Percentiles rank a stretch among this genome's conserved stretches.
Conservation (phyloP, 345 rosid genomes). For the Rubroshorea leprosula region DNA sequence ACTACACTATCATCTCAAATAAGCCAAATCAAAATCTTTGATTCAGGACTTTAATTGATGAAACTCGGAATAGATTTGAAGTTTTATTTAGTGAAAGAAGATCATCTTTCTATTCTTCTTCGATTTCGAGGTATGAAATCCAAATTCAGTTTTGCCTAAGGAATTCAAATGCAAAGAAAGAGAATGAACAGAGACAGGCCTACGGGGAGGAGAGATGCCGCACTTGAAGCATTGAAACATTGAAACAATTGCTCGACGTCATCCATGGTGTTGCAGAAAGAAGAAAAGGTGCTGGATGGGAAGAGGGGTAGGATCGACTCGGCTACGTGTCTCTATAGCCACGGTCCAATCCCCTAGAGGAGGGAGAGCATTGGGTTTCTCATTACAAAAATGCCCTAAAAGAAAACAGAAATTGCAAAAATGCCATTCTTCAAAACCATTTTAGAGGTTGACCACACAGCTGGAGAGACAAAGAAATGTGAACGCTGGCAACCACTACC, state of each 20-base stretch:
- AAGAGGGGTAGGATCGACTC: too few relatives aligned
- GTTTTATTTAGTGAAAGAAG: not conserved
- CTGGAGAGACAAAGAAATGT: too few relatives aligned
- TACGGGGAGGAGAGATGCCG: constrained; percentile 91
- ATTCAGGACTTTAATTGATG: not conserved
- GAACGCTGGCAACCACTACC: too few relatives aligned
- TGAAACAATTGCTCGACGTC: constrained; percentile 82
- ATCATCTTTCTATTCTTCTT: too few relatives aligned
- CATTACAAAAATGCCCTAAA: too few relatives aligned
- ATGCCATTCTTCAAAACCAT: too few relatives aligned
- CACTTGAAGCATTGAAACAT: constrained; percentile 97
- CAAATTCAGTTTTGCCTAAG: not conserved
- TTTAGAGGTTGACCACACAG: too few relatives aligned
- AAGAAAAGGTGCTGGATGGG: too few relatives aligned
- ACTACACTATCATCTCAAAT: not conserved
- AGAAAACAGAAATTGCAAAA: too few relatives aligned
- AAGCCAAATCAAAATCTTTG: not conserved
- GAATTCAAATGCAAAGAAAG: not conserved
- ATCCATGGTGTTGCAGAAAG: constrained; percentile 60
- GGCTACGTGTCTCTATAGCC: too few relatives aligned
- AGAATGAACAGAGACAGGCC: constrained; percentile 14
- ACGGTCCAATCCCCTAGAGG: too few relatives aligned
- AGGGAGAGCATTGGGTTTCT: too few relatives aligned
- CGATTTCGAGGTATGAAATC: not conserved
- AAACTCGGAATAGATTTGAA: not conserved